Evolutionary conservation across 495 filamentous ascomycete species (phyloP).

Genomic region (Elasticomyces elasticus): DNA sequence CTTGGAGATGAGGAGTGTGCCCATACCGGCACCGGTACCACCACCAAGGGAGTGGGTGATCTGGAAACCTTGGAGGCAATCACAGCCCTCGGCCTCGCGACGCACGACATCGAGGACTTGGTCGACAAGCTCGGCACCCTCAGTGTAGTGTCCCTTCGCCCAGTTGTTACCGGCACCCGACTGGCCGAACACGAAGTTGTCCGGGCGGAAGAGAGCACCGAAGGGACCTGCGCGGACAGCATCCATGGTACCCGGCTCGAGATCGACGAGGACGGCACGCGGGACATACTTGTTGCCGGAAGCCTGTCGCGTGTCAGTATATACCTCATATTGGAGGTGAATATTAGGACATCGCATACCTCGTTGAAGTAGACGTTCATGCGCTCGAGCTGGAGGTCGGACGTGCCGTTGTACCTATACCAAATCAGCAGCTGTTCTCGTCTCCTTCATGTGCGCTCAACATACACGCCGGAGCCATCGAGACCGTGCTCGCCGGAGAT

Average conservation of each 20-base stretch:
- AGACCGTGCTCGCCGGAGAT: conserved; percentile 99
- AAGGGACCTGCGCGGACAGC: conserved; percentile 98
- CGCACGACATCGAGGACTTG: conserved; percentile 97
- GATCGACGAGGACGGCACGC: conserved; percentile 97
- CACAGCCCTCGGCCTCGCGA: conserved; percentile 96
- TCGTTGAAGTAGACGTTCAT: conserved; percentile 99
- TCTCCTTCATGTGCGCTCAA: conserved; percentile 16
- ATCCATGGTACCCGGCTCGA: conserved; percentile 99
- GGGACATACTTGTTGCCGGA: conserved; percentile 98
- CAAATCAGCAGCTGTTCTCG: conserved; percentile 20
- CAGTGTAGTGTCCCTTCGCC: conserved; percentile 99
- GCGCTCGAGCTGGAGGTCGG: conserved; percentile 97
- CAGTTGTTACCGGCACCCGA: conserved; percentile 99
- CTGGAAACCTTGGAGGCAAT: conserved; percentile 99
- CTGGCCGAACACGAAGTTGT: conserved; percentile 99
- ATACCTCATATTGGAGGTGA: conserved; percentile 11
- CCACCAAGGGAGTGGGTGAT: conserved; percentile 99
- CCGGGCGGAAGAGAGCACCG: conserved; percentile 97
- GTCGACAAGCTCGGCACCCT: conserved; percentile 98
- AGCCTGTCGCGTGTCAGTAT: conserved; percentile 45
- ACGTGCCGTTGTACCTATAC: conserved; percentile 85
- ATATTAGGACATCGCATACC: conserved; percentile 54
- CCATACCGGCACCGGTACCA: conserved; percentile 99
- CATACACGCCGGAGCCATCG: conserved; percentile 86
- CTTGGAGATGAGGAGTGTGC: conserved; percentile 99